Percentiles rank a stretch among this genome's conserved stretches.
These are phyloP conservation scores for Wilcoxina mikolae DNA, from an alignment of 495 filamentous ascomycete genomes.

Conservation along the genomic window DNA sequence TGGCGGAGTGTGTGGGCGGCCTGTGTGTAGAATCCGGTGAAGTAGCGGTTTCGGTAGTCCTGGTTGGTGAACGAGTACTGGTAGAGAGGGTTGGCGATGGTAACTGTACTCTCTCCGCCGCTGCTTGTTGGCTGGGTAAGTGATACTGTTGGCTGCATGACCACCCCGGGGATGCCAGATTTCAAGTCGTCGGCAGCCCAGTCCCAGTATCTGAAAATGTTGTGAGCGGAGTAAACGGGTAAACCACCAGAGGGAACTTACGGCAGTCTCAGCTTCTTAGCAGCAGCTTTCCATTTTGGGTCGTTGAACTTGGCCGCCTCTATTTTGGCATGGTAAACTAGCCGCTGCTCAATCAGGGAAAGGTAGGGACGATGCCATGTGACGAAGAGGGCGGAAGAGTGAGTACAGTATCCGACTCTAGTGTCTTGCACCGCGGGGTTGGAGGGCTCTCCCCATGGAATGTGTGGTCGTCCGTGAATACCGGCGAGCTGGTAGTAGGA, in stretches of 20 bases:
- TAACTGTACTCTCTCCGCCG: conserved; percentile 16
- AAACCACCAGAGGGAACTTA: conserved; percentile 17
- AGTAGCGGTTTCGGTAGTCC: background rate
- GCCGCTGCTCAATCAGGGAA: conserved; percentile 38
- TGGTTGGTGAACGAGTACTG: conserved; percentile 41
- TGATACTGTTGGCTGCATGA: conserved; percentile 5
- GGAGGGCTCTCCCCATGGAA: conserved; percentile 27
- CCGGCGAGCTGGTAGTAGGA: conserved; percentile 32
- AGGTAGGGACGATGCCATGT: conserved; percentile 64
- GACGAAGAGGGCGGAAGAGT: conserved; percentile 50
- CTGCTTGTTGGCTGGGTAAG: background rate
- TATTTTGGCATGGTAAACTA: conserved; percentile 9
- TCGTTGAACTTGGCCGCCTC: conserved; percentile 18
- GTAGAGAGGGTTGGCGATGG: conserved; percentile 49
- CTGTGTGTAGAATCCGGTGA: conserved; percentile 1
- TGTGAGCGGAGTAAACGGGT: background rate
- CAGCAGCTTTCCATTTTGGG: conserved; percentile 8
- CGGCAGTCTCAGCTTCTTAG: conserved; percentile 11
- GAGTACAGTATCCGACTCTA: conserved; percentile 46
- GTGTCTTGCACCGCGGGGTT: conserved; percentile 2
- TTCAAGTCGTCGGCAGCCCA: conserved; percentile 13
- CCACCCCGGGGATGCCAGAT: conserved; percentile 12
- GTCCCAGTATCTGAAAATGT: conserved; percentile 21
- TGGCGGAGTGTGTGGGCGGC: conserved; percentile 6
- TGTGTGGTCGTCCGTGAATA: conserved; percentile 30